Base-by-base conservation (phyloP, 202 grass and related monocot genomes). In the Carex sylvatica region DNA sequence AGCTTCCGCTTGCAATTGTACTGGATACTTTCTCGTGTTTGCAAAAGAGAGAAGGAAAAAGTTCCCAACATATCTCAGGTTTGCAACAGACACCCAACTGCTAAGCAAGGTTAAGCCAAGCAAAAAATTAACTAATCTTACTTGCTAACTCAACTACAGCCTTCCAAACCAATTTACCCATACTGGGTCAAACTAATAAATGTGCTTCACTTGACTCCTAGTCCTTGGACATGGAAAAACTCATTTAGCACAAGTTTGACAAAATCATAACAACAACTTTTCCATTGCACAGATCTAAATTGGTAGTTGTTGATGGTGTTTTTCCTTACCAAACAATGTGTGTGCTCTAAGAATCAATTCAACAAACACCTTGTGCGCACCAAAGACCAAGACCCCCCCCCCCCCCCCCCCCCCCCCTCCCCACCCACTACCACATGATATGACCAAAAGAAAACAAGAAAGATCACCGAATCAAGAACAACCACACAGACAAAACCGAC, bases 371-470 rank as follows among this genome's bases (percentile, higher is more conserved):
- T 11, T 10, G 19, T 11, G 19, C 19, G 9, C 10, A 61, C 20
- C 58, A 61, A 61, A 61, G 7, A 23, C n/a, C n/a, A n/a, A 35
- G 6, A 8, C 9, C 1, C 35, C 56, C 19, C 9, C 1, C 35
- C 66, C 1, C 36, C 67, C 38, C 0, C 38, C 59, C 22, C 22
- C 0, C 38, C 38, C 36, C 36, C 36, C 1, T 8, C 2, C 22
- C 0, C n/a, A n/a, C 18, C 3, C 42, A 12, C 68, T 6, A 71
- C 68, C 9, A 71, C 68, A 71, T 71, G 68, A 71, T 46, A 49
- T 71, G 38, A 71, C 40, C 68, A 71, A 71, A 38, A 46, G 67
- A 46, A 47, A 71, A 47, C 68, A 46, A 71, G 68, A 23, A 46
- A 71, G 47, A 10, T 11, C 38, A 9, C 40, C 1, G 12, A 19